These are phyloP conservation scores for Solanum sparsipilum DNA, from an alignment of 257 asterid species.

Conservation along the genomic window DNA sequence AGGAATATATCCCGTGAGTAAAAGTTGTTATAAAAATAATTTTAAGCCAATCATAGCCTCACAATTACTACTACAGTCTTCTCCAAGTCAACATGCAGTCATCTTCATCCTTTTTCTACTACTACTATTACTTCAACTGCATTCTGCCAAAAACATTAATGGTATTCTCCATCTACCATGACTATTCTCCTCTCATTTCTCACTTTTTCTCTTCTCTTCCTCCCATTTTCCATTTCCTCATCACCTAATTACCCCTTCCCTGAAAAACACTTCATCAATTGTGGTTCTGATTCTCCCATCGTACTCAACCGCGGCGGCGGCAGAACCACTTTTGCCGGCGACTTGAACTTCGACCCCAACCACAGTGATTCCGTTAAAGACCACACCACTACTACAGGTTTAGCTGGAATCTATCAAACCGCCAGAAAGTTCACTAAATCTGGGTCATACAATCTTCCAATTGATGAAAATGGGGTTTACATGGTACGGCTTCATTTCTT, in stretches of 20 bases:
- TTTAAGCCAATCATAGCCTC: no score
- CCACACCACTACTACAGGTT: not conserved
- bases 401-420: slow-evolving; percentile 9
- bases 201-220: slow-evolving; percentile 5
- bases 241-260: slow-evolving; percentile 16
- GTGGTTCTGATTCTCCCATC: slow-evolving; percentile 24
- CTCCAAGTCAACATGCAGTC: slow-evolving; percentile 11
- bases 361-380: not conserved
- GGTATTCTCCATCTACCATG: not conserved
- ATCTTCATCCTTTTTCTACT: not conserved
- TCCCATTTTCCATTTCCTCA: not conserved
- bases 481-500: slow-evolving; percentile 48
- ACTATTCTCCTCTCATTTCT: not conserved
- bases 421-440: slow-evolving; percentile 34
- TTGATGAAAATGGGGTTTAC: slow-evolving; percentile 19
- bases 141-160: not conserved
- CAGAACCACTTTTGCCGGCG: slow-evolving; percentile 11
- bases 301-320: not conserved
- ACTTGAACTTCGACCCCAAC: not conserved
- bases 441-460: slow-evolving; percentile 19
- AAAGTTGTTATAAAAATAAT: no score
- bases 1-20: no score
- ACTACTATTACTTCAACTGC: not conserved
- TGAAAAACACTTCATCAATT: slow-evolving; percentile 39
- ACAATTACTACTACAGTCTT: not conserved